Base-by-base conservation (phyloP, 2,329 filamentous ascomycete species). In the Cladorrhinum sp. region DNA sequence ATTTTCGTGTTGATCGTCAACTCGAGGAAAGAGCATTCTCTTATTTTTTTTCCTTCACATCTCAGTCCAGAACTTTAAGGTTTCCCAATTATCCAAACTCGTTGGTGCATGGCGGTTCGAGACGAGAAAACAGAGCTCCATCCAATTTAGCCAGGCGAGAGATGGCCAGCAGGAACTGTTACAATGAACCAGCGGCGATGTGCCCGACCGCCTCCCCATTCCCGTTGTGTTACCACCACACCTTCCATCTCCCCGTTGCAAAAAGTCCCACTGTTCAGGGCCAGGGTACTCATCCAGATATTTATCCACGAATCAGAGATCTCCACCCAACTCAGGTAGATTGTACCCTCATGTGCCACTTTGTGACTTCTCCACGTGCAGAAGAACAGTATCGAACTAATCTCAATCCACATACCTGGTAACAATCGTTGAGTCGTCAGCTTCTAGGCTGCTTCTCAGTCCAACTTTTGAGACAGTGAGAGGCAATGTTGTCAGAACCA, bases 401-500 rank as follows among this genome's bases (percentile, higher is more conserved):
- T 13, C 16, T 13, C 8, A 52, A 41, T 57, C 41, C 32, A 56
- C 6, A 38, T 41, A 49, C 53, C 52, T 13, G n/a, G 51, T 57
- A 50, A 51, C 55, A 55, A 23, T 6, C 6, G 20, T 52, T 49
- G 55, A 50, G 60, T 57, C 25, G 50, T 22, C 50, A 55, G 22
- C 55, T 9, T 4, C 22, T 48, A 20, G 23, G 16, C 50, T 51
- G 22, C 55, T 9, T 4, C 22, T 48, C 29, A n/a, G 16, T 23
- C 10, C n/a, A n/a, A 23, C 16, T 18, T 18, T 9, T 2, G 7
- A 24, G 25, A 41, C 50, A 25, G n/a, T n/a, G n/a, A n/a, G n/a
- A n/a, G n/a, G n/a, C 20, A 16, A 62, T 66, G 62, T 63, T 77
- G 5, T 25, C 67, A 2, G 61, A 72, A 8, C 75, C 75, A 13